Evolutionary conservation across 2,329 filamentous ascomycete species (phyloP).

Genomic region (Sporothrix brasiliensis): DNA sequence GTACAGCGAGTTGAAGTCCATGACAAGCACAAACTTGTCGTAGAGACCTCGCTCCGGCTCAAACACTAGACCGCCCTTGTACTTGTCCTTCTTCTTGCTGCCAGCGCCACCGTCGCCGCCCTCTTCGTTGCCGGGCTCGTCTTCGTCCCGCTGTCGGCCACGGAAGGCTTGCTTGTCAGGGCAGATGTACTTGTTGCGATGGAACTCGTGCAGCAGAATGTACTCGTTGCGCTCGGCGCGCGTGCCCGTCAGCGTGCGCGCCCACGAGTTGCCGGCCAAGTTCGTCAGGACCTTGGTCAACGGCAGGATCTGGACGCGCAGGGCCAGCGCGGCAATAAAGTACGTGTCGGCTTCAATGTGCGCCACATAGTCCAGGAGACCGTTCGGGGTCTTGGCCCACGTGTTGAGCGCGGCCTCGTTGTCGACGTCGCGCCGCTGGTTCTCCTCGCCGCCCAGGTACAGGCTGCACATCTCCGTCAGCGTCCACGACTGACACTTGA

Average conservation of each 20-base stretch:
- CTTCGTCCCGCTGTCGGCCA: slow-evolving; percentile 72
- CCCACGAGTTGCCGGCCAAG: slow-evolving; percentile 97
- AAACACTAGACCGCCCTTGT: slow-evolving; percentile 96
- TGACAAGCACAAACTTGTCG: slow-evolving; percentile 96
- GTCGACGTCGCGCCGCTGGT: slow-evolving; percentile 79
- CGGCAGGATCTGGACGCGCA: slow-evolving; percentile 88
- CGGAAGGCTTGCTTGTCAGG: slow-evolving; percentile 90
- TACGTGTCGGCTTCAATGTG: slow-evolving; percentile 96
- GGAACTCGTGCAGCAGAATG: slow-evolving; percentile 96
- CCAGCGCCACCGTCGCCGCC: slow-evolving; percentile 39
- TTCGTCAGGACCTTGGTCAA: slow-evolving; percentile 95
- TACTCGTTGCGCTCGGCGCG: slow-evolving; percentile 98
- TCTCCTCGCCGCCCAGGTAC: slow-evolving; percentile 67
- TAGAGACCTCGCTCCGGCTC: slow-evolving; percentile 97
- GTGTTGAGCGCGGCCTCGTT: slow-evolving; percentile 83
- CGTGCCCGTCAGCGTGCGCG: slow-evolving; percentile 90
- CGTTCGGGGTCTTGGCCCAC: slow-evolving; percentile 81
- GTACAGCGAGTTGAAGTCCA: slow-evolving; percentile 99
- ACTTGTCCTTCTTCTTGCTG: slow-evolving; percentile 96
- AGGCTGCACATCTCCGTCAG: slow-evolving; percentile 96
- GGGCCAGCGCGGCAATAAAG: slow-evolving; percentile 86
- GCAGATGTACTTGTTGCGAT: slow-evolving; percentile 96
- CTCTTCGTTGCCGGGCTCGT: slow-evolving; percentile 70
- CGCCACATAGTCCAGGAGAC: slow-evolving; percentile 88
- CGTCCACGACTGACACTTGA: slow-evolving; percentile 96